Percentiles rank a stretch among this genome's conserved stretches.
Evolutionary conservation across 148 eudicot genomes (phyloP).

Genomic region (Talinum fruticosum): DNA sequence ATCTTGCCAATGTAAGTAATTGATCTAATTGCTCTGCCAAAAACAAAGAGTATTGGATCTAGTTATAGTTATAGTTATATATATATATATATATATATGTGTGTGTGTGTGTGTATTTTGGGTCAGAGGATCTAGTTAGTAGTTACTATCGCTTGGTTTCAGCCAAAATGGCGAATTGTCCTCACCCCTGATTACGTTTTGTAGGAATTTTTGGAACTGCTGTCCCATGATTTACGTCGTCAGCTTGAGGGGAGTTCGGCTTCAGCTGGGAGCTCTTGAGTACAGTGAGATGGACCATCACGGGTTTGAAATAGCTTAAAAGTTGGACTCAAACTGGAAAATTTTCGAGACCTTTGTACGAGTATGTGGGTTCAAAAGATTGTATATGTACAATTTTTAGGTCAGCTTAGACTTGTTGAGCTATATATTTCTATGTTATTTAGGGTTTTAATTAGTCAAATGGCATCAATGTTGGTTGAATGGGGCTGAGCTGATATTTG

Average conservation of each 20-base stretch:
- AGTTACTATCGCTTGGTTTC: background rate
- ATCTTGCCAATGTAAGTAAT: conserved; percentile 31
- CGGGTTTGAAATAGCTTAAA: background rate
- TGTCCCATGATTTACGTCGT: conserved; percentile 20
- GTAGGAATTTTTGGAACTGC: conserved; percentile 28
- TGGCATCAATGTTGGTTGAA: background rate
- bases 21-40: background rate
- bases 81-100: too few relatives aligned
- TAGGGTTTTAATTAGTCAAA: background rate
- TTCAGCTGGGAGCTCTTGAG: conserved; percentile 10
- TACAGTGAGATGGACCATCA: background rate
- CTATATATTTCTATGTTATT: background rate
- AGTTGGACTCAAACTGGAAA: background rate
- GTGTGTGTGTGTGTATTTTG: too few relatives aligned
- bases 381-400: conserved; percentile 5
- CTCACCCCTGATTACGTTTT: background rate
- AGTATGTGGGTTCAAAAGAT: conserved; percentile 15
- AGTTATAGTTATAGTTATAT: too few relatives aligned
- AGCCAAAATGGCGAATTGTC: background rate
- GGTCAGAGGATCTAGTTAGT: too few relatives aligned
- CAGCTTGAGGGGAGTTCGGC: conserved; percentile 19
- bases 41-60: too few relatives aligned
- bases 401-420: conserved; percentile 11
- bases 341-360: background rate
- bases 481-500: background rate